Base-by-base conservation (phyloP, 2,329 filamentous ascomycete species). In the Trichoderma koningii region DNA sequence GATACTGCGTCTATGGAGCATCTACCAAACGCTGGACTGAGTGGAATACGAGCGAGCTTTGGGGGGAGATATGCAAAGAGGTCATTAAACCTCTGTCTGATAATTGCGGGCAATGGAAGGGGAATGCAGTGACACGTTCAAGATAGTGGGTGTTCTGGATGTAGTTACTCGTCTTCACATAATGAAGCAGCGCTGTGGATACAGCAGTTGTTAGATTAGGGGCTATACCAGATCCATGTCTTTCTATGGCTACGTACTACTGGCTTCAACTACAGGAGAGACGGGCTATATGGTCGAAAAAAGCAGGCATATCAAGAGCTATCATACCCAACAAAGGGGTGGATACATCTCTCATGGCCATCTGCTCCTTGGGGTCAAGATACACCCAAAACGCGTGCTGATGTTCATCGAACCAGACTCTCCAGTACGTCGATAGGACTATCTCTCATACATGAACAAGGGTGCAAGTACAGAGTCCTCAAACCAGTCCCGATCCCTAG, bases 31-130 rank as follows among this genome's bases (percentile, higher is more conserved):
- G 47, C 10, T 34, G 52, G n/a, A 42, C 55, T 7, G 41, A 59
- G 17, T 65, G 63, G 63, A 47, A 65, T 6, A 30, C 17, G 0
- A 60, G 48, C 28, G 55, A 65, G n/a, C 30, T 65, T 0, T 65
- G 63, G 55, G 45, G 57, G 4, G 53, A 56, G n/a, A 50, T 65
- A 21, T 65, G 55, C 21, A 65, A 61, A 19, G 45, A 61, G 15
- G 47, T 65, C 9, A 55, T 65, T 3, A 42, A 65, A 15, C 63
- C 63, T 34, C 23, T 65, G 17, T 61, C 55, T 3, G 57, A 61
- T 14, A 65, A 65, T 7, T 65, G 63, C 26, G 45, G 52, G n/a
- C 63, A 65, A 7, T 65, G 63, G 63, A 42, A 28, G 41, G 38
- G 41, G 21, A 50, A 12, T 5, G 2, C 15, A 0, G 5, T 14